Evolutionary conservation across 164 flowering plant species (phyloP), one percentile per base, ranked within the genome.

Genomic region (Kingdonia uniflora): DNA sequence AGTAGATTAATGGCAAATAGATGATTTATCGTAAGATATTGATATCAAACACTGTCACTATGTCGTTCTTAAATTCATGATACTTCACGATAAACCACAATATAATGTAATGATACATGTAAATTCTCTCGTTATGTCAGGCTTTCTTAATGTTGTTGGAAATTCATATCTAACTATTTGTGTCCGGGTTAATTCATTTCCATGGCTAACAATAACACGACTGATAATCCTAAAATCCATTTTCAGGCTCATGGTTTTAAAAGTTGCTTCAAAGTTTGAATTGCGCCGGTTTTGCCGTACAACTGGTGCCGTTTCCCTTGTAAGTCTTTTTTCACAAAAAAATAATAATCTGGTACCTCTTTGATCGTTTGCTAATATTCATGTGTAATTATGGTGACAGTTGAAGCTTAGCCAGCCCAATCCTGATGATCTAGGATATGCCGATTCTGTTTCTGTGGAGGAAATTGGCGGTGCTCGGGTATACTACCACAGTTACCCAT

Each of bases 231-330:
- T 44, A 4, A 14, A 51, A 2, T 42, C 58, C 65, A 45, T 20
- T 66, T 70, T 55, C 75, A 92, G 98, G 76, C 80, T 92, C 42
- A 84, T 92, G 98, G 98, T 92, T 24, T 59, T 92, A 59, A 92
- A 88, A 69, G 81, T 92, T 55, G 81, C 88, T 71, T 92, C 98
- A 33, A 92, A 92, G 60, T 92, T 92, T 78, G 98, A 92, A 70
- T 60, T 92, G 33, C 56, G 98, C 15, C 74, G 98, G 48, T 85
- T 92, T 71, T 92, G 96, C 71, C 87, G 98, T 20, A 92, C 98
- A 41, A 84, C 95, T 55, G 96, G 98, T 49, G 66, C 95, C 58
- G 74, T 84, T 62, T 94, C 91, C 26, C 62, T 84, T 56, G 98
- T 87, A 71, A 73, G 86, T 48, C 22, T 49, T 11, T 33, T 46